A percentile compares a stretch with the other conserved stretches of the same genome.
phyloP scores from a whole-genome alignment of 148 eudicot species.

The Simmondsia chinensis region DNA sequence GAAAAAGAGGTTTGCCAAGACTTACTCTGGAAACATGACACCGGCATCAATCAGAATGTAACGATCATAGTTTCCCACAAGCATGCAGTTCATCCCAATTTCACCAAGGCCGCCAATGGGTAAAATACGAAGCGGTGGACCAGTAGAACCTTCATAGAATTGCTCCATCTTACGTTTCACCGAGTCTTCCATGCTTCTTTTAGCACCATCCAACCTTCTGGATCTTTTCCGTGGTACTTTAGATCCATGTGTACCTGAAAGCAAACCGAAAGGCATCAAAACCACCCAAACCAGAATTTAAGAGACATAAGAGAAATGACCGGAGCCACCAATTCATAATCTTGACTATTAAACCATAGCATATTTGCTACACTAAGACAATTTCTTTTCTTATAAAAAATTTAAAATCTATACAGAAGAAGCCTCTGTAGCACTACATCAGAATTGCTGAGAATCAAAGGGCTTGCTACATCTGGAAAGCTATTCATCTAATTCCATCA shows the following conservation, averaged over 20 bases:
- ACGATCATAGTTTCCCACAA: slow-evolving; percentile 93
- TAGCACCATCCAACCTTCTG: slow-evolving; percentile 72
- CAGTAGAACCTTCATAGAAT: slow-evolving; percentile 91
- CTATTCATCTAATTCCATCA: too few relatives aligned
- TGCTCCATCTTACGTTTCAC: slow-evolving; percentile 92
- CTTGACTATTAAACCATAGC: too few relatives aligned
- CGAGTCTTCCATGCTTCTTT: slow-evolving; percentile 93
- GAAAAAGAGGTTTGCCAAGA: slow-evolving; percentile 1
- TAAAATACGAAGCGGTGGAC: slow-evolving; percentile 89
- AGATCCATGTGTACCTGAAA: slow-evolving; percentile 47
- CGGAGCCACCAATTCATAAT: background rate
- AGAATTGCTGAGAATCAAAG: too few relatives aligned
- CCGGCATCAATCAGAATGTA: slow-evolving; percentile 97
- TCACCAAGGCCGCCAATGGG: slow-evolving; percentile 98
- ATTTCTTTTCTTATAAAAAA: too few relatives aligned
- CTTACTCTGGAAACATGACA: slow-evolving; percentile 96
- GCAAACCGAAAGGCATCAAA: slow-evolving; percentile 1
- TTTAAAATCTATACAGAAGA: too few relatives aligned
- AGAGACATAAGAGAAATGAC: background rate
- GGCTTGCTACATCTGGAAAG: too few relatives aligned
- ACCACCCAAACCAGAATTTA: background rate
- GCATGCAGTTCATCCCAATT: slow-evolving; percentile 99
- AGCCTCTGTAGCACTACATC: too few relatives aligned
- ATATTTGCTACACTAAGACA: too few relatives aligned
- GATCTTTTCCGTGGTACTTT: slow-evolving; percentile 48